phyloP scores from a whole-genome alignment of 2,329 filamentous ascomycete genomes.

The Aspergillus fijiensis region DNA sequence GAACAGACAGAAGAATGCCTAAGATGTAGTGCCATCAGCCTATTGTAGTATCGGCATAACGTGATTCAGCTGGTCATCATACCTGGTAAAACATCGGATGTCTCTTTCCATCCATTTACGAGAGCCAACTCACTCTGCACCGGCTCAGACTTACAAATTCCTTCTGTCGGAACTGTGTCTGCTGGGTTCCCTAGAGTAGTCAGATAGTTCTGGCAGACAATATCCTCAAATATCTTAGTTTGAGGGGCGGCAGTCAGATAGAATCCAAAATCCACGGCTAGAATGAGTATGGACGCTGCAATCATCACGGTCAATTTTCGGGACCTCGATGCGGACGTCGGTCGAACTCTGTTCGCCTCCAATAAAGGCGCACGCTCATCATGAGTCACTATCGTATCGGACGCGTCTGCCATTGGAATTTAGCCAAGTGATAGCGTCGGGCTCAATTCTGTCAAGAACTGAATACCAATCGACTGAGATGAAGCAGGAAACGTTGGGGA shows the following conservation, averaged over 20 bases:
- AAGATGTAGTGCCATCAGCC: background rate
- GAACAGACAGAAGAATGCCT: slow-evolving; percentile 31
- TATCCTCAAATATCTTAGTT: slow-evolving; percentile 7
- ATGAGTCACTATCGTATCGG: background rate
- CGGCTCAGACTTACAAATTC: slow-evolving; percentile 30
- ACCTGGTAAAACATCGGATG: slow-evolving; percentile 25
- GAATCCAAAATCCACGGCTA: slow-evolving; percentile 24
- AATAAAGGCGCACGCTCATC: background rate
- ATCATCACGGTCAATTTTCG: slow-evolving; percentile 20
- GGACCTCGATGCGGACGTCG: background rate
- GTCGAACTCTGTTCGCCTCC: background rate
- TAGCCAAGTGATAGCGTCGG: background rate
- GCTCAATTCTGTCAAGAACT: background rate
- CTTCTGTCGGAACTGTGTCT: slow-evolving; percentile 23
- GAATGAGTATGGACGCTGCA: slow-evolving; percentile 17
- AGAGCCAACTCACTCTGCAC: slow-evolving; percentile 34
- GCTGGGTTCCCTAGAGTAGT: slow-evolving; percentile 24
- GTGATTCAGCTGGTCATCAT: slow-evolving; percentile 1
- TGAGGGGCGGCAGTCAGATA: slow-evolving; percentile 25
- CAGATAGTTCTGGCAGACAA: background rate
- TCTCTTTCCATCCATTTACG: slow-evolving; percentile 30
- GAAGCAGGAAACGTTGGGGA: background rate
- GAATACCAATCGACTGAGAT: background rate
- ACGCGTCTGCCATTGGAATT: background rate
- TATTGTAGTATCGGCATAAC: background rate